Base-by-base conservation (phyloP, 768 basidiomycete genomes). In the Saitozyma podzolica region DNA sequence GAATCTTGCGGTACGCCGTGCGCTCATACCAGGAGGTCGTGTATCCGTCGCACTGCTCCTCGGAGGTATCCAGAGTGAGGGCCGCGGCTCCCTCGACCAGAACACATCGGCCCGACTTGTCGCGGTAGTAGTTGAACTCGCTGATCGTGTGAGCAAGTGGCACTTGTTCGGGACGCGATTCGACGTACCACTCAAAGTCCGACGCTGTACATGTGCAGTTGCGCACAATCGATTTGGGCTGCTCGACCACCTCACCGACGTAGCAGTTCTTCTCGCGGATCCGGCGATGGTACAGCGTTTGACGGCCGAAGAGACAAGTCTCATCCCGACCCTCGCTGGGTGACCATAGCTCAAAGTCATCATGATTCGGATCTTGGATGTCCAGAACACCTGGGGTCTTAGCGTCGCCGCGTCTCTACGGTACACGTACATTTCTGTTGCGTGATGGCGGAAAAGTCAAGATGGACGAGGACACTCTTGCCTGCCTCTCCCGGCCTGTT, bases 321-420 rank as follows among this genome's bases (percentile, higher is more conserved):
- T 98, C 93, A 41, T 84, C 81, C n/a, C 96, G 86, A 51, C 87
- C 87, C 73, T 94, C 89, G 61, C 90, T 91, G 0, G 95, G 96
- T 75, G 89, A 92, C 96, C 96, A 98, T 1, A 96, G 81, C 76
- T 98, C 94, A 75, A 98, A 98, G 80, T 99, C 96, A 74, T 97
- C 94, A 45, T 88, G 81, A 16, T 83, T 84, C 8, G 93, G 88
- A 71, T 96, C 81, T 0, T 92, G 84, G 6, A 84, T 55, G 62
- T 84, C 85, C 51, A 94, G 80, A 0, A 83, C 80, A 78, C 94
- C 93, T 95, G 64, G 1, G 42, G 42, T 50, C 40, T 58, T 42
- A 62, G 56, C 43, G 39, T 48, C n/a, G 19, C 57, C 41, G 11
- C n/a, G 9, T 39, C 41, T 48, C 14, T 10, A 19, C 11, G 17